Base-by-base conservation (phyloP, 2,329 filamentous ascomycete genomes). In the Ophiostoma piceae region DNA sequence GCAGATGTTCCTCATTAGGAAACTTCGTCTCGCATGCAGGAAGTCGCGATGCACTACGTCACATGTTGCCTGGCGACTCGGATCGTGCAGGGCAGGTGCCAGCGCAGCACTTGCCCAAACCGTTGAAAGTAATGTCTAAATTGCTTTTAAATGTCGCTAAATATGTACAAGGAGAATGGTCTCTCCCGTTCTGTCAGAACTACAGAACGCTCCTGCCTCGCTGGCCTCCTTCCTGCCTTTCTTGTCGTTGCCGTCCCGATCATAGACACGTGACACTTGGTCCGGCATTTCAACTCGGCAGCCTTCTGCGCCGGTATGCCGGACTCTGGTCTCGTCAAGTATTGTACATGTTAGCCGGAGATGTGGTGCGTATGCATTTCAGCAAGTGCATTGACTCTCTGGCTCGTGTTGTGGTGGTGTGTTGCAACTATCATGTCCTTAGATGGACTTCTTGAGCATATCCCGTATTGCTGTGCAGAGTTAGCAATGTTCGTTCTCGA, bases 391-490 rank as follows among this genome's bases (percentile, higher is more conserved):
- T 64, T 32, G 26, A 19, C 60, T 64, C 32, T 35, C 29, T n/a
- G n/a, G 51, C 60, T 64, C 22, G 19, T 19, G 3, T 19, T 62
- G 57, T 62, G 1, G 26, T 62, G 0, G 26, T 29, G 22, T 11
- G 7, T 7, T 47, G 43, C 43, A n/a, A 8, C 1, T 47, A 4
- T 57, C 51, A 22, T 22, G 14, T 26, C 51, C 22, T 41, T 72
- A 72, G 69, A 67, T 39, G 4, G 64, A n/a, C 69, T 73, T 73
- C 66, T 70, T 72, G 73, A 78, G 72, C 74, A 84, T 79, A 35
- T 77, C 78, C 73, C 79, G 80, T 76, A 85, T 82, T 68, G 83
- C 83, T 85, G 67, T 12, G 64, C 4, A 26, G 7, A 8, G 71
- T 78, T 67, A 77, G 76, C 47, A 71, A 51, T 2, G 19, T 8